Evolutionary conservation across 2,329 filamentous ascomycete genomes (phyloP), one percentile per base, ranked within the genome.

Genomic region (Pyrenophora graminea): DNA sequence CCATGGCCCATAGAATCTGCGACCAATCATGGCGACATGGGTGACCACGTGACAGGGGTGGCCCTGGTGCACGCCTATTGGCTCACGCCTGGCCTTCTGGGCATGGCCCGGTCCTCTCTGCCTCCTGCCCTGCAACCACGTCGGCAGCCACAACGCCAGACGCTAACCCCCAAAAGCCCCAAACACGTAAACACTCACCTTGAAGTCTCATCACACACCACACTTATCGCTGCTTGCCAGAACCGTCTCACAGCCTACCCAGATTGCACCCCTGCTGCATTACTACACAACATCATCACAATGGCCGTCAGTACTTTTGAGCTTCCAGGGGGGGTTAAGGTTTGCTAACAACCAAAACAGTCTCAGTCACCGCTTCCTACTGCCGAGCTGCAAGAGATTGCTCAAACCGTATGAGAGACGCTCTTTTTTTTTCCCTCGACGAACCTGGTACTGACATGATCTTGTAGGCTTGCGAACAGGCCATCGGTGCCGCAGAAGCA

Each of bases 391-490:
- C 52, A 66, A 50, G 49, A 64, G 33, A 70, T 72, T 48, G 68
- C 63, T 36, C 57, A 57, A 55, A 62, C 45, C 17, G 70, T 71
- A 62, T n/a, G 63, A 32, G 37, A n/a, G 18, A n/a, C 17, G 30
- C 17, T 12, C 15, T 13, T 13, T 23, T 6, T 6, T 15, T 13
- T 23, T 6, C 15, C 15, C n/a, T 32, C 6, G 1, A 8, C 10
- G 21, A 5, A 10, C 33, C 36, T 53, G 18, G 53, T 15, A 9
- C 55, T 61, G 30, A 58, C 43, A 13, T 38, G 21, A 46, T 55
- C 18, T 51, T 30, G 27, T 19, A 96, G 91, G 92, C 91, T 63
- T 96, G 92, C 81, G 85, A 89, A 69, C 82, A 81, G 62, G 88
- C 90, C 53, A 84, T 97, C 66, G 85, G 85, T 56, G 82, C 77